Evolutionary conservation across 2,329 filamentous ascomycete genomes (phyloP), one percentile per base, ranked within the genome.

Genomic region (Hymenoscyphus albidus): DNA sequence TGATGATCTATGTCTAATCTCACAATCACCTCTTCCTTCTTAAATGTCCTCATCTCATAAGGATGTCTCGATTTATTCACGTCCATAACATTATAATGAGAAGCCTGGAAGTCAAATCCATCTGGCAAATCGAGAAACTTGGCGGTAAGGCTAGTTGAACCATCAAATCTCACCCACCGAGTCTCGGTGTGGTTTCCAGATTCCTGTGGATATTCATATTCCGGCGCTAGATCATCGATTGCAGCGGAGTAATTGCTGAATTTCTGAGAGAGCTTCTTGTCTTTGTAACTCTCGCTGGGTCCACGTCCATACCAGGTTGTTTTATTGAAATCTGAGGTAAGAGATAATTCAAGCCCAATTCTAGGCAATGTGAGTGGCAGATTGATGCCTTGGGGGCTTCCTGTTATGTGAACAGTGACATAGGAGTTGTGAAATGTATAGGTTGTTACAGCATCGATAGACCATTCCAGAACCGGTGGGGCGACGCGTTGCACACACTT

Each of bases 121-220:
- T 65, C 54, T 69, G 68, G 48, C 67, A 70, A 58, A 67, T 77
- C 70, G 65, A 61, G 18, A 35, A 56, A 59, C 14, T 44, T 62
- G 6, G 58, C 63, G n/a, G 32, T 55, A n/a, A 65, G 16, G 31
- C 59, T 61, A 18, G 42, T 35, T n/a, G 31, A n/a, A 1, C 18
- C 57, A 14, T 65, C 71, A 6, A 81, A 64, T 14, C 76, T 75
- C 3, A 89, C 74, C 83, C 85, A 90, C 6, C 83, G 78, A 0
- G 83, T 84, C 40, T 85, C 85, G 62, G 83, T 84, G 14, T 85
- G 79, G 73, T 90, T 91, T 0, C 86, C 85, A 61, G 83, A 85
- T 70, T 91, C 88, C 72, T 91, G 88, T 0, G 88, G 88, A 27
- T 86, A 85, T 18, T 91, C 88, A 71, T 89, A 90, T 48, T 83